A percentile compares a stretch with the other conserved stretches of the same genome.
Conservation (phyloP, 192 early-diverging fungal genomes). For the Dimargaris cristalligena region DNA sequence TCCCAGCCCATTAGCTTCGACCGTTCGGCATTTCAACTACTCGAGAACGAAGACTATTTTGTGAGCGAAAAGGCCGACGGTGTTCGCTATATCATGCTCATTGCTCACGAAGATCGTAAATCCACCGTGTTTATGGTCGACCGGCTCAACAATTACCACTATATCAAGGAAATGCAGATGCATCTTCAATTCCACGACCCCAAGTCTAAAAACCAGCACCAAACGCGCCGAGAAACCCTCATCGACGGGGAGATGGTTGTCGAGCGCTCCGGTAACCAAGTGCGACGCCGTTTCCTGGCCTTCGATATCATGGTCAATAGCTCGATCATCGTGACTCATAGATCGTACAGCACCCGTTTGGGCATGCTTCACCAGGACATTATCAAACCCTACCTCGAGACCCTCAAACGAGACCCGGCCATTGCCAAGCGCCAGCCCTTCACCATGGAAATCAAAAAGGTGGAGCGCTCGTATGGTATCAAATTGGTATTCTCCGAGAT, state of each 20-base stretch:
- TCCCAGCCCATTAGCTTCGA: slow-evolving; percentile 37
- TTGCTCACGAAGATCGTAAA: slow-evolving; percentile 10
- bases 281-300: background rate
- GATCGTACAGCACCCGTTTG: slow-evolving; percentile 21
- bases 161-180: background rate
- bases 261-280: background rate
- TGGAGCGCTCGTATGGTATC: slow-evolving; percentile 7
- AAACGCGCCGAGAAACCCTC: slow-evolving; percentile 17
- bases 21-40: slow-evolving; percentile 21
- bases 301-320: slow-evolving; percentile 2
- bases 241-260: slow-evolving; percentile 6
- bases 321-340: slow-evolving; percentile 11
- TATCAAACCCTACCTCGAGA: background rate
- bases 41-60: slow-evolving; percentile 36
- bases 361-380: slow-evolving; percentile 4
- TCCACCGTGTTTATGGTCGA: background rate
- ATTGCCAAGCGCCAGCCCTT: background rate
- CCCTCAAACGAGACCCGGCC: background rate
- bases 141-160: background rate
- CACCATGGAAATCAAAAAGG: background rate
- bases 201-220: slow-evolving; percentile 14
- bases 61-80: slow-evolving; percentile 44
- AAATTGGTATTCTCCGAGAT: slow-evolving; percentile 10
- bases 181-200: too few relatives aligned
- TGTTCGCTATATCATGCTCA: slow-evolving; percentile 30